These are phyloP conservation scores for Aspergillus cejpii DNA, from an alignment of 2,329 filamentous ascomycete species.

Conservation along the genomic window DNA sequence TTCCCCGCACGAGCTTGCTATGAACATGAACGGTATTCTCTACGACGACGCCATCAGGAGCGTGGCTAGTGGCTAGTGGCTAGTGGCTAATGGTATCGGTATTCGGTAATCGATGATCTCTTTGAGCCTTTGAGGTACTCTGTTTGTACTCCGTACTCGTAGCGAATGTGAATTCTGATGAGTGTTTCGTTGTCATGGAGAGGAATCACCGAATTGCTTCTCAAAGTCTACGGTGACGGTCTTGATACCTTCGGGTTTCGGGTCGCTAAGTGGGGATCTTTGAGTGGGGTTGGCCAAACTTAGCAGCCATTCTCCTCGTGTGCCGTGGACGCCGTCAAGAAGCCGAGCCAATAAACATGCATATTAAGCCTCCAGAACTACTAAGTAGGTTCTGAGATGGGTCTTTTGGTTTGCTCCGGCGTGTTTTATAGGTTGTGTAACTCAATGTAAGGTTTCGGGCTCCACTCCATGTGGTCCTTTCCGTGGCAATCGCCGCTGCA, in stretches of 20 bases:
- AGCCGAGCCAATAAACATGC: not conserved
- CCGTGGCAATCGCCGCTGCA: slow-evolving; percentile 8
- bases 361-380: slow-evolving; percentile 4
- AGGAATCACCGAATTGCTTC: too few species aligned
- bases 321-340: not conserved
- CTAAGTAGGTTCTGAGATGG: slow-evolving; percentile 1
- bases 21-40: too few species aligned
- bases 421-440: not conserved
- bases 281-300: slow-evolving; percentile 4
- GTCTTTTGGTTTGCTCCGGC: not conserved
- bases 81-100: too few species aligned
- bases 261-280: slow-evolving; percentile 3
- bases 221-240: too few species aligned
- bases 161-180: too few species aligned
- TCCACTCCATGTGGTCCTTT: slow-evolving; percentile 8
- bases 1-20: too few species aligned
- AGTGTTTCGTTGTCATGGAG: too few species aligned
- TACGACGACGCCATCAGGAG: too few species aligned
- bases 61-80: too few species aligned
- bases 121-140: too few species aligned
- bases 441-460: not conserved
- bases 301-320: slow-evolving; percentile 7
- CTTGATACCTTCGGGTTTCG: slow-evolving; percentile 2
- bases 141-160: too few species aligned
- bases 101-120: too few species aligned